Base-by-base conservation (phyloP, 2,329 filamentous ascomycete genomes). In the Cladorrhinum sp. region DNA sequence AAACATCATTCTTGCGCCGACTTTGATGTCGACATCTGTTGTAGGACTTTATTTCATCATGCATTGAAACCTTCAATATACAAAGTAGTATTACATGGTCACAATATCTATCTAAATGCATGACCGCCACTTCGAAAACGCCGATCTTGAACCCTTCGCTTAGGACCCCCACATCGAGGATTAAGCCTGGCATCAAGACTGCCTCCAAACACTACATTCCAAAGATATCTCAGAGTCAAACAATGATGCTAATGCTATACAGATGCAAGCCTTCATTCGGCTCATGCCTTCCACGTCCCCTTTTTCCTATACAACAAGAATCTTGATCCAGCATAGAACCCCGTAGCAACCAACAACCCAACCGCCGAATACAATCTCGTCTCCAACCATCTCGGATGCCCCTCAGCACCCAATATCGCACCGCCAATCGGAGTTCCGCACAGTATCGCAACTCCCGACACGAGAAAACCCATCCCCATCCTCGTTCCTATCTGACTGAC, bases 341-440 rank as follows among this genome's bases (percentile, higher is more conserved):
- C 12, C 2, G 67, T 65, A 6, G 70, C 71, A 2, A 71, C n/a
- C 12, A 68, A 51, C 18, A 76, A 57, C 1, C 68, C 68, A 12
- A 67, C 68, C 9, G 70, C 74, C 0, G 68, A 64, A 51, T 72
- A 77, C 5, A 69, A 66, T 55, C 75, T 74, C 0, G 69, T 69
- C 1, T 69, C 71, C 50, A 64, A 57, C 74, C 74, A 77, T 25
- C 68, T 57, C 1, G 62, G 55, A 7, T 69, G 62, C n/a, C 61
- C 65, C 23, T 24, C 24, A 16, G 67, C 68, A 1, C 69, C 70
- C 58, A 76, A 70, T 68, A 74, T 80, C 56, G 68, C 85, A 73
- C 85, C 74, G 77, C 71, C 81, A 75, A 69, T 82, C 72, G 64
- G 78, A 70, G 64, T 86, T 0, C 76, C 75, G 1, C 84, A 64